These are phyloP conservation scores for Auricularia cornea DNA, from an alignment of 768 basidiomycete genomes.

Conservation along the genomic window DNA sequence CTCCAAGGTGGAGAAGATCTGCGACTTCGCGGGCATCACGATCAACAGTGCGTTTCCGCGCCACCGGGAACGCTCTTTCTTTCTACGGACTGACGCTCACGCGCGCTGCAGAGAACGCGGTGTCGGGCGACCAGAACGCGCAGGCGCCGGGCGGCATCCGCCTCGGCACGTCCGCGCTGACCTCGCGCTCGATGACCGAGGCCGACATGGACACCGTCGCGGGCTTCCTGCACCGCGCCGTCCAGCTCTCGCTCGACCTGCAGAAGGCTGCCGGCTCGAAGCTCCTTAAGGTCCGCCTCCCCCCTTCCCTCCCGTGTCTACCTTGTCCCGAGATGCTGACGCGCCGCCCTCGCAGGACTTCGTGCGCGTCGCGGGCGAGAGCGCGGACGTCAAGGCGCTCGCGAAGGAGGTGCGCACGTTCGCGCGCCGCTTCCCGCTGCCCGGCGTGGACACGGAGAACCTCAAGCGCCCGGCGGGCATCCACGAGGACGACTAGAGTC, in stretches of 20 bases:
- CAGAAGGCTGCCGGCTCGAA: conserved; percentile 95
- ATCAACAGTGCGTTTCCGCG: conserved; percentile 67
- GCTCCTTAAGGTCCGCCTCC: conserved; percentile 53
- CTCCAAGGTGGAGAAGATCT: conserved; percentile 96
- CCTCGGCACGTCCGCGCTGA: conserved; percentile 88
- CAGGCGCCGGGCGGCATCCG: conserved; percentile 96
- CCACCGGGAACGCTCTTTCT: background rate
- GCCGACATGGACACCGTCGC: conserved; percentile 81
- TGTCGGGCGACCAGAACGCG: conserved; percentile 82
- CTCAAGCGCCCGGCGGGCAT: conserved; percentile 22
- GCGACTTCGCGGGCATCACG: conserved; percentile 92
- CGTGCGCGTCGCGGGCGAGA: conserved; percentile 62
- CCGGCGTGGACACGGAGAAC: conserved; percentile 58
- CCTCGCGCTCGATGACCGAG: conserved; percentile 89
- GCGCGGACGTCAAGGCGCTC: conserved; percentile 66
- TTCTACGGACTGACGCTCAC: background rate
- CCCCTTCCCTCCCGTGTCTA: too few species aligned
- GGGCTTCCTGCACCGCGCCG: conserved; percentile 85
- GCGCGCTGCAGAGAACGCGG: conserved; percentile 69
- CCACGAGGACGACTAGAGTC: conserved; percentile 10
- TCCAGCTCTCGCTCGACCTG: conserved; percentile 79
- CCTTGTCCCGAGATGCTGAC: too few species aligned
- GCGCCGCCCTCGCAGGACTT: conserved; percentile 71
- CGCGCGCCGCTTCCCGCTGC: conserved; percentile 84
- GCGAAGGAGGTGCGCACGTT: conserved; percentile 74